These are phyloP conservation scores for Cercospora zeae-maydis DNA, from an alignment of 2,329 filamentous ascomycete species.

Conservation along the genomic window DNA sequence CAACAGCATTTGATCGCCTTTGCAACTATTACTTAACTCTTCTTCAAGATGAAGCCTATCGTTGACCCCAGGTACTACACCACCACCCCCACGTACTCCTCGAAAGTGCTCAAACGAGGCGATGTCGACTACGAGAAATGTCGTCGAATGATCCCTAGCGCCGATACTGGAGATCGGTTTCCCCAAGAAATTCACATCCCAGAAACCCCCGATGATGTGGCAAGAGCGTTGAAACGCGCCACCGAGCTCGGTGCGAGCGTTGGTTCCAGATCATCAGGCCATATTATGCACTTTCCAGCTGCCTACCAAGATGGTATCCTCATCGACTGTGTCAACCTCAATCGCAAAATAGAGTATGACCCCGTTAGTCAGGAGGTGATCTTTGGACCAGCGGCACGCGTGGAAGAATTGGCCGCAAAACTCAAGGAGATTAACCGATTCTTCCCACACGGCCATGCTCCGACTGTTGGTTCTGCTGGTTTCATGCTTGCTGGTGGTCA, in stretches of 20 bases:
- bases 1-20: background rate
- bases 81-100: background rate
- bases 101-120: background rate
- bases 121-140: background rate
- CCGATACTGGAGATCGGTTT: background rate
- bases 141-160: background rate
- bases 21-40: background rate
- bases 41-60: background rate
- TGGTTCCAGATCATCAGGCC: background rate
- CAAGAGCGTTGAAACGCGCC: background rate
- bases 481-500: background rate
- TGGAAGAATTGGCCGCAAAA: background rate
- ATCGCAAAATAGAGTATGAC: background rate
- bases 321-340: background rate
- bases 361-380: background rate
- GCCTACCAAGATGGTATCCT: background rate
- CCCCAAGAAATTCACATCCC: background rate
- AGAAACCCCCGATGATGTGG: background rate
- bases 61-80: background rate
- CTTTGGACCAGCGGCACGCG: background rate
- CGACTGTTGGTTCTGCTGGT: background rate
- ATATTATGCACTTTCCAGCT: background rate
- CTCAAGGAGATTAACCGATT: background rate
- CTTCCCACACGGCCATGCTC: background rate
- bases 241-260: background rate